These are phyloP conservation scores for Zhuliangozyma blackwelliae DNA, from an alignment of 1,139 yeast species.

Conservation along the genomic window DNA sequence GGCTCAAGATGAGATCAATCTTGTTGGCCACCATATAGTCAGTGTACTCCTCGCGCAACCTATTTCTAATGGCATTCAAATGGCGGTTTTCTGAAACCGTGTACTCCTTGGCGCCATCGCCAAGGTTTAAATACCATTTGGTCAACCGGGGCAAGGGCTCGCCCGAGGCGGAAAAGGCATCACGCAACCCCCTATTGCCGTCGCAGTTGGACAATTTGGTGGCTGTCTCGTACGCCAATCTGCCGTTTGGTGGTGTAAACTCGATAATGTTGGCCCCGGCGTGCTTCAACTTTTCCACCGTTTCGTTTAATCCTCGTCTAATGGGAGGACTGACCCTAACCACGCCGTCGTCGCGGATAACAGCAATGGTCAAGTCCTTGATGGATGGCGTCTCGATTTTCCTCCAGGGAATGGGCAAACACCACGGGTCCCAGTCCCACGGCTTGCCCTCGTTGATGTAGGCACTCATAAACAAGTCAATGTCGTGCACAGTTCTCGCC, in stretches of 20 bases:
- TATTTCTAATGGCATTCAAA: constrained; percentile 48
- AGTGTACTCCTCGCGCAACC: constrained; percentile 51
- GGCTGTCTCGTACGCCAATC: constrained; percentile 50
- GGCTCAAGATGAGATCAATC: constrained; percentile 65
- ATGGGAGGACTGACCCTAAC: constrained; percentile 56
- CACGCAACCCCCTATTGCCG: constrained; percentile 53
- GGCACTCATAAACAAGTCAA: constrained; percentile 55
- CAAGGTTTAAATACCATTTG: constrained; percentile 54
- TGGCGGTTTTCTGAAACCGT: constrained; percentile 46
- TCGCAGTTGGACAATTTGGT: constrained; percentile 50
- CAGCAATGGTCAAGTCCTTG: constrained; percentile 32
- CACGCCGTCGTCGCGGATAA: constrained; percentile 36
- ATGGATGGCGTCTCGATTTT: constrained; percentile 43
- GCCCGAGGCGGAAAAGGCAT: constrained; percentile 51
- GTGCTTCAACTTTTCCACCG: constrained; percentile 21
- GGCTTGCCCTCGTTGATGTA: constrained; percentile 64
- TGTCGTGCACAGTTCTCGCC: constrained; percentile 57
- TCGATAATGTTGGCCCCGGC: constrained; percentile 32
- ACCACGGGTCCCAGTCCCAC: constrained; percentile 58
- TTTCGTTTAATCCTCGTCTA: constrained; percentile 25
- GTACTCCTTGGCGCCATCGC: constrained; percentile 48
- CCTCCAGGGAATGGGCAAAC: constrained; percentile 61
- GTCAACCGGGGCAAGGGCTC: constrained; percentile 63
- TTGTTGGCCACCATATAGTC: constrained; percentile 49
- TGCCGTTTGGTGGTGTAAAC: constrained; percentile 50